Evolutionary conservation across 2,329 filamentous ascomycete genomes (phyloP).

Genomic region (Pseudogymnoascus pannorum): DNA sequence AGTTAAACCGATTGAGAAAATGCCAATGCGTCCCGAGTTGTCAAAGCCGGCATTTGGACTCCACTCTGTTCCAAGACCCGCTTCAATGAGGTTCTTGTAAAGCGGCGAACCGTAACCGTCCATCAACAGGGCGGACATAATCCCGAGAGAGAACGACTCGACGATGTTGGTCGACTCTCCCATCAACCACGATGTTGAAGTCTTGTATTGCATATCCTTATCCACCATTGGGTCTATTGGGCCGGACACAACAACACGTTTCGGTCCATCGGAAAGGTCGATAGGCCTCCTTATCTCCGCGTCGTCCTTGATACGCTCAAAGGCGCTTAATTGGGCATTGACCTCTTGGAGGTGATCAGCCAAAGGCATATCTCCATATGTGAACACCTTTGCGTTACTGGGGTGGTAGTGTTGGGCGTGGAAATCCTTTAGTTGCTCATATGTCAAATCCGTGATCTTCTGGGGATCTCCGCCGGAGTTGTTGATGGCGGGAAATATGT

Average conservation of each 20-base stretch:
- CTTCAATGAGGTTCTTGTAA: slow-evolving; percentile 82
- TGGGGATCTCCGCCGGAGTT: slow-evolving; percentile 96
- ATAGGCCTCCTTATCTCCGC: slow-evolving; percentile 70
- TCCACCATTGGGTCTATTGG: slow-evolving; percentile 83
- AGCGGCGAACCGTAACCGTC: slow-evolving; percentile 94
- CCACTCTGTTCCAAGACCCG: slow-evolving; percentile 84
- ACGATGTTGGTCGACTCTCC: slow-evolving; percentile 75
- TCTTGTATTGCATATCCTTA: slow-evolving; percentile 83
- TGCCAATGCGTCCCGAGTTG: slow-evolving; percentile 63
- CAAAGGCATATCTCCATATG: slow-evolving; percentile 89
- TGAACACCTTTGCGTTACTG: slow-evolving; percentile 92
- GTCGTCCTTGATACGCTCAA: slow-evolving; percentile 64
- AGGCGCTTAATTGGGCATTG: slow-evolving; percentile 64
- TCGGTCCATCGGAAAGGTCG: slow-evolving; percentile 58
- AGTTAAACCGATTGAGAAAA: slow-evolving; percentile 85
- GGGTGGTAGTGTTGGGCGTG: slow-evolving; percentile 94
- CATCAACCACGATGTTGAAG: slow-evolving; percentile 86
- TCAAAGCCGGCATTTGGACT: slow-evolving; percentile 94
- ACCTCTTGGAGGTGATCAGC: slow-evolving; percentile 73
- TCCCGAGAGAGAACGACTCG: slow-evolving; percentile 78
- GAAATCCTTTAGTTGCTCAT: slow-evolving; percentile 80
- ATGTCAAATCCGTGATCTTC: slow-evolving; percentile 91
- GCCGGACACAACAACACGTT: slow-evolving; percentile 64
- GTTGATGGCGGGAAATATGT: slow-evolving; percentile 88
- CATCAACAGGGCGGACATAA: slow-evolving; percentile 77